Conservation (phyloP, 148 eudicot genomes). For the Diospyros kaki region DNA sequence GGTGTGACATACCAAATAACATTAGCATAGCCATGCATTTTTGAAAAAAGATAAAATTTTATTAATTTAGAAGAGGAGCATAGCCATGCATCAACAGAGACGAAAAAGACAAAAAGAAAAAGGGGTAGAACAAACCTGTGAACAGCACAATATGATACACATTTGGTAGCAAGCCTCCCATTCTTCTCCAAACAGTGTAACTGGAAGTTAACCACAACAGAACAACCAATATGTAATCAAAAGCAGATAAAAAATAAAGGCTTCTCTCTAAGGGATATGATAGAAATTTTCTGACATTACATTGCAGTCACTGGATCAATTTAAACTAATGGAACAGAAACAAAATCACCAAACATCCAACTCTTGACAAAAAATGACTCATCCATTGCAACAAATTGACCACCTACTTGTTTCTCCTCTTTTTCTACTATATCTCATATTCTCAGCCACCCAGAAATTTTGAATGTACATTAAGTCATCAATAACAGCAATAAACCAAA, state of each 20-base stretch:
- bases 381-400: background rate
- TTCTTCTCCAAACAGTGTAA: slow-evolving; percentile 73
- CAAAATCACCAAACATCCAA: background rate
- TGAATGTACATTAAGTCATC: too few relatives aligned
- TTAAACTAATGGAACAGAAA: background rate
- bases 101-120: background rate
- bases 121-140: slow-evolving; percentile 49
- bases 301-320: background rate
- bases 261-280: background rate
- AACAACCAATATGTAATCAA: background rate
- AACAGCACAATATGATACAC: slow-evolving; percentile 71
- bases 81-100: background rate
- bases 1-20: background rate
- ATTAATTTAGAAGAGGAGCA: background rate
- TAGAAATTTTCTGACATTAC: background rate
- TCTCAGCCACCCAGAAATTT: background rate
- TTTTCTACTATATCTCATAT: background rate
- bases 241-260: background rate
- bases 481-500: too few relatives aligned
- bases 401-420: background rate
- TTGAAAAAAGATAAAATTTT: background rate
- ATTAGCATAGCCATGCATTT: background rate
- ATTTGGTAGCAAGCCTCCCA: slow-evolving; percentile 52
- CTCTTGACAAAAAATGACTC: background rate
- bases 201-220: slow-evolving; percentile 33